Evolutionary conservation across 768 basidiomycete genomes (phyloP).

Genomic region (Suillus lakei): DNA sequence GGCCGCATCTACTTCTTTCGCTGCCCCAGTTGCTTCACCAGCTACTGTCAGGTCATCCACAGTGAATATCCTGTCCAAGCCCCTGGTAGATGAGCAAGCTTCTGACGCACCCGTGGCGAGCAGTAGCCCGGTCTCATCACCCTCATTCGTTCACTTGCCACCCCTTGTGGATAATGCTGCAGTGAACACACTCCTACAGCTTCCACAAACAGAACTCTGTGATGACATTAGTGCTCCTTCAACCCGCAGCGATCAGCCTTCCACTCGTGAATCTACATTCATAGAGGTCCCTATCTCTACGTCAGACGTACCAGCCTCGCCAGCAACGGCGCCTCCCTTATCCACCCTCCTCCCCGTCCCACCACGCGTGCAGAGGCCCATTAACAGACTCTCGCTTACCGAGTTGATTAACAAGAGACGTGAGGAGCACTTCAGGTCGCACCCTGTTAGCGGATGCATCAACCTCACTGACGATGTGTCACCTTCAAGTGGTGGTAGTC

Average conservation of each 20-base stretch:
- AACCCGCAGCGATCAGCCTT: not conserved
- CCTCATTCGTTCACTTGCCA: not conserved
- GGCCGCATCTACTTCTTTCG: not conserved
- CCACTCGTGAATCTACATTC: constrained; percentile 2
- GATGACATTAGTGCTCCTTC: not conserved
- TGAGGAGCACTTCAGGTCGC: not conserved
- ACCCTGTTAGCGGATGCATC: not conserved
- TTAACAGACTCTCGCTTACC: constrained; percentile 20
- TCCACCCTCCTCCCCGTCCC: constrained; percentile 22
- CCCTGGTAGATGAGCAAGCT: not conserved
- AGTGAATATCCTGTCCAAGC: not conserved
- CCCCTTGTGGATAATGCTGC: not conserved
- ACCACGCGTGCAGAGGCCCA: constrained; percentile 23
- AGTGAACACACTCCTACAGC: not conserved
- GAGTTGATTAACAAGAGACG: constrained; percentile 30
- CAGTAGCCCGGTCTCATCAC: not conserved
- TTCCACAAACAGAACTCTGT: not conserved
- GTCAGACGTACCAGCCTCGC: not conserved
- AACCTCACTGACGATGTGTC: not conserved
- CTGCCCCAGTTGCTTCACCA: not conserved
- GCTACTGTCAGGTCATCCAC: not conserved
- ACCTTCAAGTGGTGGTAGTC: not conserved
- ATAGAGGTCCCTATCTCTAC: not conserved
- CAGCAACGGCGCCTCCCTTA: constrained; percentile 9
- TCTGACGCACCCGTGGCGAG: no score